phyloP scores from a whole-genome alignment of 164 flowering plant species.

The Aristolochia contorta region DNA sequence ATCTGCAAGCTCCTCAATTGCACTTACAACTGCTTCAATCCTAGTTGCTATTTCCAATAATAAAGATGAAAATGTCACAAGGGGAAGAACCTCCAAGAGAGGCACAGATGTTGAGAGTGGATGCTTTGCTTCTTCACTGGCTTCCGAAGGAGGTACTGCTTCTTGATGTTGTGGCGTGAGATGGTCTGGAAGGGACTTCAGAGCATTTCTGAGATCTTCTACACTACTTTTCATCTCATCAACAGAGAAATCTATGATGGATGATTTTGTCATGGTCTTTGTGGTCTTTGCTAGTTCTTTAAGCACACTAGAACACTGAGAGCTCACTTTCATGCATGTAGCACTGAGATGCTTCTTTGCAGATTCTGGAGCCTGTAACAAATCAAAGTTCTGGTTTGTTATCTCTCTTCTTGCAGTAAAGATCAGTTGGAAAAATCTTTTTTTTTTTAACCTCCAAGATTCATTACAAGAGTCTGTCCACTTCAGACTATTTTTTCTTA shows the following conservation, averaged over 20 bases:
- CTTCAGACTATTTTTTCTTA: conserved; percentile 32
- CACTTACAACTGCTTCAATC: conserved; percentile 31
- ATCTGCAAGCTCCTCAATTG: conserved; percentile 36
- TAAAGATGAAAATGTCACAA: conserved; percentile 45
- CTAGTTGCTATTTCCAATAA: conserved; percentile 50
- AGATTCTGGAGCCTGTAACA: conserved; percentile 21
- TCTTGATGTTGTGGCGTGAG: not conserved
- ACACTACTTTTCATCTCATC: conserved; percentile 34
- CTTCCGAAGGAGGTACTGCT: conserved; percentile 2
- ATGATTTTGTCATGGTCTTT: conserved; percentile 43
- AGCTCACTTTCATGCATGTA: conserved; percentile 17
- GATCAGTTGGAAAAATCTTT: not conserved
- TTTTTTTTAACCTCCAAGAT: too few species aligned
- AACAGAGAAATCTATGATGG: conserved; percentile 28
- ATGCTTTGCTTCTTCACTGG: not conserved
- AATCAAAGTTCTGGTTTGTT: not conserved
- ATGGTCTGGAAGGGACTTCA: conserved; percentile 6
- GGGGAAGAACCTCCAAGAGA: conserved; percentile 41
- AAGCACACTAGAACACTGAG: conserved; percentile 28
- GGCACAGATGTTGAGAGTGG: conserved; percentile 6
- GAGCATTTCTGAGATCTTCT: conserved; percentile 10
- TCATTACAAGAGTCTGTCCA: too few species aligned
- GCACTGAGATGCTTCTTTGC: conserved; percentile 24
- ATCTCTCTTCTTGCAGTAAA: not conserved
- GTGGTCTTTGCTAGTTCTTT: conserved; percentile 35